A percentile compares a stretch with the other conserved stretches of the same genome.
Conservation (phyloP, 345 rosid genomes). For the Fremontodendron californicum region DNA sequence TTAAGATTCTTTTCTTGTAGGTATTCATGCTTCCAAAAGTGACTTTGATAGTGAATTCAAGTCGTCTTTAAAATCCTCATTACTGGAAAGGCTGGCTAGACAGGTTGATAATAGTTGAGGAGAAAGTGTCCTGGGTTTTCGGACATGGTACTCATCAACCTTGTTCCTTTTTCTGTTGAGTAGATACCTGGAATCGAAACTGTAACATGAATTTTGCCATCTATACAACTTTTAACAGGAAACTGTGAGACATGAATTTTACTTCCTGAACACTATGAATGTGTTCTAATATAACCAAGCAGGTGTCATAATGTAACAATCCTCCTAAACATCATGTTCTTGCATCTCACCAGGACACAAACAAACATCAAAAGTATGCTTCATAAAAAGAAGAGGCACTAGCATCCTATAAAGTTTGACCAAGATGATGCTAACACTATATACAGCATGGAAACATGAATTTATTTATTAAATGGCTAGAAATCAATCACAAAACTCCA, state of each 20-base stretch:
- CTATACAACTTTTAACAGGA: background rate
- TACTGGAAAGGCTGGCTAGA: constrained; percentile 44
- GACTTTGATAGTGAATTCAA: constrained; percentile 62
- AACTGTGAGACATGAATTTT: background rate
- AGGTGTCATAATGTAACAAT: background rate
- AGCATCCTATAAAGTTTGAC: constrained; percentile 8
- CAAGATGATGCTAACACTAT: background rate
- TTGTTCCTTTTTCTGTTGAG: constrained; percentile 63
- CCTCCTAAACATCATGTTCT: background rate
- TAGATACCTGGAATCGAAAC: constrained; percentile 57
- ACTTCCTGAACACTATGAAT: background rate
- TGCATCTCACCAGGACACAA: background rate
- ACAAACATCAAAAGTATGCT: background rate
- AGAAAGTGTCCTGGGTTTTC: constrained; percentile 40
- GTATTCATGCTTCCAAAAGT: constrained; percentile 69
- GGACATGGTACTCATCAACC: constrained; percentile 43
- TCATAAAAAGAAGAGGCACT: background rate
- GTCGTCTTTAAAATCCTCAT: constrained; percentile 67
- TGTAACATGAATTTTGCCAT: background rate
- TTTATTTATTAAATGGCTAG: background rate
- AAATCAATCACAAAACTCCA: constrained; percentile 2
- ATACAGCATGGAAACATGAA: background rate
- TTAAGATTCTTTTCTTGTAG: constrained; percentile 67
- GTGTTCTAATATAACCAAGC: background rate
- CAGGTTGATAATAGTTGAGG: constrained; percentile 28